Evolutionary conservation across 495 filamentous ascomycete genomes (phyloP).

Genomic region (Usnea hakonensis): DNA sequence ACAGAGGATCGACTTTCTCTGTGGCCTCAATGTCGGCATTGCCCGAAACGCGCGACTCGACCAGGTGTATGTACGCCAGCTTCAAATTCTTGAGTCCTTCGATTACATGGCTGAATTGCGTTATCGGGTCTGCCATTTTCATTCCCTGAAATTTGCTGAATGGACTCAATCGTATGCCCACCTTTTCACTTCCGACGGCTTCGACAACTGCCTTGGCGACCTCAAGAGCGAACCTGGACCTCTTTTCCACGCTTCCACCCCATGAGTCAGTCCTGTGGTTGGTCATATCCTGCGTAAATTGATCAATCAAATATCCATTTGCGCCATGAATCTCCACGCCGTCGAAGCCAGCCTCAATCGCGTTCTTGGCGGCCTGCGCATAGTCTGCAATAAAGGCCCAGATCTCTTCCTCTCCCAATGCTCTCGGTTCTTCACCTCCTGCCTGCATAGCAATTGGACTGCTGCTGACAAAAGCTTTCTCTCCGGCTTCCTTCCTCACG

Average conservation of each 20-base stretch:
- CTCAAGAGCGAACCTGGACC: constrained; percentile 59
- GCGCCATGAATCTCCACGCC: constrained; percentile 69
- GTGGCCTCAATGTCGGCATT: constrained; percentile 35
- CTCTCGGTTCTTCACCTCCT: constrained; percentile 34
- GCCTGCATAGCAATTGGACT: constrained; percentile 40
- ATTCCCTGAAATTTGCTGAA: constrained; percentile 62
- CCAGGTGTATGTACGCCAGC: constrained; percentile 60
- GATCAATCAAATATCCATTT: constrained; percentile 70
- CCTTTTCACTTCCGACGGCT: constrained; percentile 56
- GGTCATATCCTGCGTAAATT: constrained; percentile 56
- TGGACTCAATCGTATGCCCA: constrained; percentile 57
- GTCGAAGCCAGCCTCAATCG: constrained; percentile 64
- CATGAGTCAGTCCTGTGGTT: constrained; percentile 61
- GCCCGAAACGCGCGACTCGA: constrained; percentile 46
- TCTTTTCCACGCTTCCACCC: constrained; percentile 66
- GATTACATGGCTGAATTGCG: constrained; percentile 55
- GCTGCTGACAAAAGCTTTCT: constrained; percentile 33
- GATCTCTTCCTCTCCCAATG: constrained; percentile 52
- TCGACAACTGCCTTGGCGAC: constrained; percentile 52
- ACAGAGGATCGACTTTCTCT: constrained; percentile 47
- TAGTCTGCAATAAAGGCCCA: constrained; percentile 47
- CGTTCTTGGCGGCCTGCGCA: constrained; percentile 52
- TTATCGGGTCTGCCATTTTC: constrained; percentile 53
- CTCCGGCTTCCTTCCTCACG: constrained; percentile 31
- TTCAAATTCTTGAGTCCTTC: constrained; percentile 44